These are phyloP conservation scores for Cetraspora pellucida DNA, from an alignment of 192 early-diverging fungal species.

Conservation along the genomic window DNA sequence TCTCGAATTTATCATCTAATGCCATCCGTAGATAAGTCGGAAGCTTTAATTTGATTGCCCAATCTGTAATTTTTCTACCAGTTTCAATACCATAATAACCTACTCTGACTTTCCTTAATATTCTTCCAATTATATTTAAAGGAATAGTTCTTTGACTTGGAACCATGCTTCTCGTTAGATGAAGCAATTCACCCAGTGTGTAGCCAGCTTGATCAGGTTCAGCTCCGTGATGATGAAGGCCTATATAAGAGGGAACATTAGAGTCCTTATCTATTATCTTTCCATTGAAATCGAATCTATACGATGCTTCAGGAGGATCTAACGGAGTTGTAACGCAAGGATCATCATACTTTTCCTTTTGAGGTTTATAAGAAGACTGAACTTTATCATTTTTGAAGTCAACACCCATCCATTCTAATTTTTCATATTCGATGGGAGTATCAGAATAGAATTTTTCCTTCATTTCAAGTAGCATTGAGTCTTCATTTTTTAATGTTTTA, in stretches of 20 bases:
- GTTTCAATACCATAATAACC: slow-evolving; percentile 39
- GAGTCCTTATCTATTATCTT: slow-evolving; percentile 57
- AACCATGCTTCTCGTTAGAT: slow-evolving; percentile 78
- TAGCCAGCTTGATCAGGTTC: slow-evolving; percentile 86
- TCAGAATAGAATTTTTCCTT: slow-evolving; percentile 58
- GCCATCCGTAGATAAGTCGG: slow-evolving; percentile 62
- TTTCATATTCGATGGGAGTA: slow-evolving; percentile 60
- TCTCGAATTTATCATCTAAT: slow-evolving; percentile 66
- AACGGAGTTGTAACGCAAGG: slow-evolving; percentile 50
- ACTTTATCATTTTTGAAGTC: slow-evolving; percentile 23
- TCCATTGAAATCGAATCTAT: slow-evolving; percentile 84
- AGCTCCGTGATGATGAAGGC: slow-evolving; percentile 90
- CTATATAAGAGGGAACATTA: slow-evolving; percentile 62
- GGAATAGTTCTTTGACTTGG: slow-evolving; percentile 77
- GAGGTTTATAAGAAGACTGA: slow-evolving; percentile 42
- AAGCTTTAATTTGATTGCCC: slow-evolving; percentile 48
- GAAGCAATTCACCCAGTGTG: slow-evolving; percentile 78
- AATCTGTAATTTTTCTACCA: slow-evolving; percentile 37
- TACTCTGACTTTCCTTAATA: slow-evolving; percentile 54
- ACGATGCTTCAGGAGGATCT: slow-evolving; percentile 51
- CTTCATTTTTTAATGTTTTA: slow-evolving; percentile 29
- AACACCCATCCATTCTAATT: slow-evolving; percentile 69
- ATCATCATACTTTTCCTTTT: slow-evolving; percentile 45
- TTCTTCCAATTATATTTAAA: slow-evolving; percentile 61
- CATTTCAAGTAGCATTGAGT: slow-evolving; percentile 43